phyloP scores from a whole-genome alignment of 345 rosid species.

The Corymbia maculata region DNA sequence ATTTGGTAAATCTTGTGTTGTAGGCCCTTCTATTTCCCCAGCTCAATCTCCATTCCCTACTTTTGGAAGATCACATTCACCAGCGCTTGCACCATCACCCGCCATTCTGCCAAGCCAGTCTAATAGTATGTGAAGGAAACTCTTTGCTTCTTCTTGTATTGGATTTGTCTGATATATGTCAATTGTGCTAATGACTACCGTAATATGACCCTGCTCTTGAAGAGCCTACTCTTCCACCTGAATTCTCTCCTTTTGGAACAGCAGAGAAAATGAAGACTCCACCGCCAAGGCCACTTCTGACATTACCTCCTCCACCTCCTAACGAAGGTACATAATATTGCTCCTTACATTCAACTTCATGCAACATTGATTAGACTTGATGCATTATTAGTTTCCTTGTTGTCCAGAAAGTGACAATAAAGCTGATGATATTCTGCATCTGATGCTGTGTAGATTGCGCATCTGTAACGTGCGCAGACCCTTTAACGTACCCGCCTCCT shows the following conservation, averaged over 20 bases:
- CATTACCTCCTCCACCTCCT: constrained; percentile 65
- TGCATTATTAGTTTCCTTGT: background rate
- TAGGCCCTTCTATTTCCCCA: constrained; percentile 26
- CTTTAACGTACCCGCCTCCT: constrained; percentile 49
- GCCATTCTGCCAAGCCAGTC: background rate
- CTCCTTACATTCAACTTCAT: background rate
- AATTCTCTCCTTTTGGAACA: constrained; percentile 25
- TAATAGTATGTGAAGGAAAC: constrained; percentile 9
- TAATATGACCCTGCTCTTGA: background rate
- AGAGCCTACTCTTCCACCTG: constrained; percentile 30
- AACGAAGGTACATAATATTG: constrained; percentile 23
- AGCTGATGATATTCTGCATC: background rate
- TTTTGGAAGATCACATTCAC: constrained; percentile 12
- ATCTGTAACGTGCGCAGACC: constrained; percentile 40
- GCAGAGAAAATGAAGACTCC: constrained; percentile 32
- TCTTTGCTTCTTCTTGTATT: background rate
- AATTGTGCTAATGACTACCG: background rate
- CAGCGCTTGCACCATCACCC: constrained; percentile 26
- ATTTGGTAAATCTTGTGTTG: background rate
- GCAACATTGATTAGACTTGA: background rate
- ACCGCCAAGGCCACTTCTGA: constrained; percentile 24
- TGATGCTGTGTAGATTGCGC: constrained; percentile 35
- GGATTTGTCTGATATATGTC: background rate
- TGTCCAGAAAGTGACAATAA: background rate
- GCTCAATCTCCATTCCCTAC: constrained; percentile 15